Evolutionary conservation across 805 yeast genomes (phyloP).

Genomic region (Wickerhamiella nectarea): DNA sequence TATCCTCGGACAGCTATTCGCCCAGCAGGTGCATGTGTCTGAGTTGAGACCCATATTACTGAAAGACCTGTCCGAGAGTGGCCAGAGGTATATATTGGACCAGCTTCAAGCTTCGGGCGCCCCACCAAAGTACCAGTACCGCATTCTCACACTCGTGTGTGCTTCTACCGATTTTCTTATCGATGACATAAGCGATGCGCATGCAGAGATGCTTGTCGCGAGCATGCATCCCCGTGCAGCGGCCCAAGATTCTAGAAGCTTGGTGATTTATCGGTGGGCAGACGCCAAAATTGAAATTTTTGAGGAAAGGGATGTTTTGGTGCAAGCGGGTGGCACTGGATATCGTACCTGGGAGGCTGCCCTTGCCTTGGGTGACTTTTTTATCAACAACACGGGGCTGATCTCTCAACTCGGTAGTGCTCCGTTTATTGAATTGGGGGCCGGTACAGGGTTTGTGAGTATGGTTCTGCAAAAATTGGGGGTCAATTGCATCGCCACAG

Average conservation of each 20-base stretch:
- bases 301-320: slow-evolving; percentile 21
- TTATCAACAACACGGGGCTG: slow-evolving; percentile 21
- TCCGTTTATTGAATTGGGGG: slow-evolving; percentile 60
- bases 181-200: slow-evolving; percentile 6
- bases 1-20: slow-evolving; percentile 8
- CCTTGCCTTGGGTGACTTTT: slow-evolving; percentile 42
- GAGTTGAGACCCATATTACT: background rate
- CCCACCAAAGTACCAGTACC: slow-evolving; percentile 9
- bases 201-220: background rate
- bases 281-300: slow-evolving; percentile 10
- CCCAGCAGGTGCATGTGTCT: slow-evolving; percentile 16
- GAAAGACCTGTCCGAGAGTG: background rate
- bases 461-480: slow-evolving; percentile 24
- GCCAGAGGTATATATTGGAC: slow-evolving; percentile 9
- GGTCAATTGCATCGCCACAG: slow-evolving; percentile 38
- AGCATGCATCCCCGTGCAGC: background rate
- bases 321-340: slow-evolving; percentile 64
- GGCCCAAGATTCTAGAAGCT: background rate
- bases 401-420: slow-evolving; percentile 5
- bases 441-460: slow-evolving; percentile 81
- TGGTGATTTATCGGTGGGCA: slow-evolving; percentile 3
- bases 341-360: slow-evolving; percentile 92
- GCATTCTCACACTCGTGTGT: slow-evolving; percentile 7
- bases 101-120: slow-evolving; percentile 2
- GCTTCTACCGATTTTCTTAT: background rate